These are phyloP conservation scores for Fusarium verticillioides DNA, from an alignment of 2,329 filamentous ascomycete species.

Conservation along the genomic window DNA sequence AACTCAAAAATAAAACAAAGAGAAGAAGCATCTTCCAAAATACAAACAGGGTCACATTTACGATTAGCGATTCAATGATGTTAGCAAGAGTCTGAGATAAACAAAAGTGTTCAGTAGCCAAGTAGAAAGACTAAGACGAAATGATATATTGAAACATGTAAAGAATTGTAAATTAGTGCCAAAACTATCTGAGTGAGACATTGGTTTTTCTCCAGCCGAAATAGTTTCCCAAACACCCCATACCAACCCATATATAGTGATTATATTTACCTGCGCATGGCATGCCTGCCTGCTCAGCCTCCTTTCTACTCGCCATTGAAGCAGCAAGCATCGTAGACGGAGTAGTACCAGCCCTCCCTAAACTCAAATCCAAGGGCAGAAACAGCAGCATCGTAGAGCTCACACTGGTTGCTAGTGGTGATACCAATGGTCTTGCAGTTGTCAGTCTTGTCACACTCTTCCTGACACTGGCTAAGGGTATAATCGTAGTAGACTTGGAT, in stretches of 20 bases:
- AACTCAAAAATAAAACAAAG: neutral
- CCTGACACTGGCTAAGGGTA: slow-evolving; percentile 10
- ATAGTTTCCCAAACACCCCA: neutral
- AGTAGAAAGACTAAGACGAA: neutral
- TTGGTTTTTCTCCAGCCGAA: neutral
- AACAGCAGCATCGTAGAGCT: slow-evolving; percentile 22
- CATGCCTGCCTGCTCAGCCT: neutral
- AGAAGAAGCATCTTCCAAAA: neutral
- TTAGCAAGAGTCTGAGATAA: neutral
- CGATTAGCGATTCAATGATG: neutral
- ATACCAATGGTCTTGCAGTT: slow-evolving; percentile 26
- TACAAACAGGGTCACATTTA: neutral
- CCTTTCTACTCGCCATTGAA: slow-evolving; percentile 5
- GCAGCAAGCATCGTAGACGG: slow-evolving; percentile 29
- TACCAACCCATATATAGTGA: neutral
- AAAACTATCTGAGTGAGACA: neutral
- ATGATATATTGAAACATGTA: slow-evolving; percentile 19
- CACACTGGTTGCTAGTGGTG: slow-evolving; percentile 16
- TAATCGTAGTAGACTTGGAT: neutral
- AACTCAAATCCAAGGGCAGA: slow-evolving; percentile 8
- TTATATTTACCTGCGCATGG: neutral
- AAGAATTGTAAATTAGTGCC: neutral
- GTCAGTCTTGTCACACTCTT: neutral
- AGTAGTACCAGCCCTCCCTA: neutral
- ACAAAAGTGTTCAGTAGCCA: neutral